Conservation (phyloP, 306 rosid genomes). For the Cicer bijugum region DNA sequence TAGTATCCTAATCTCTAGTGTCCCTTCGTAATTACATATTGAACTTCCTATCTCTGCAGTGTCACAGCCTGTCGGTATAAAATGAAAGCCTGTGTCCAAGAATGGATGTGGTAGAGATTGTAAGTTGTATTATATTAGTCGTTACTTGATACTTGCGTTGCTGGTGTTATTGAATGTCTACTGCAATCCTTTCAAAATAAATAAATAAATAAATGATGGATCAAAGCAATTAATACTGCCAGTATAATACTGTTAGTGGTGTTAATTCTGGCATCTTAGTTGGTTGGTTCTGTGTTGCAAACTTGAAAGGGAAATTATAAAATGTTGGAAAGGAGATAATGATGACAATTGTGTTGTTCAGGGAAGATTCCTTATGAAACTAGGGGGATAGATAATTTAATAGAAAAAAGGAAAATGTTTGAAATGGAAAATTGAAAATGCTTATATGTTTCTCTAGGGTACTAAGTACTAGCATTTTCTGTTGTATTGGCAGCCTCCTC, state of each 20-base stretch:
- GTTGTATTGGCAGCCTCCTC: constrained; percentile 69
- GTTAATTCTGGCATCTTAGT: constrained; percentile 9
- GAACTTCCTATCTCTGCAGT: not conserved
- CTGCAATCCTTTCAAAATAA: not conserved
- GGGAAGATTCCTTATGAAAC: constrained; percentile 24
- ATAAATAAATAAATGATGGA: constrained; percentile 14
- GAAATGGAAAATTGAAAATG: constrained; percentile 23
- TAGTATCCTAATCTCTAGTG: not conserved
- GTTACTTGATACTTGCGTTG: constrained; percentile 6
- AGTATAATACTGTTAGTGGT: not conserved
- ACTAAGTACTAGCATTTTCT: constrained; percentile 43
- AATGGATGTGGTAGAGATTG: not conserved
- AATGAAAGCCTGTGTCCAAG: not conserved
- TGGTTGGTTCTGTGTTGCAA: not conserved
- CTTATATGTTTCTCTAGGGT: not conserved
- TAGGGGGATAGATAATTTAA: not conserved
- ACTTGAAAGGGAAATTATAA: not conserved
- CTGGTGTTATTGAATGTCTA: constrained; percentile 4
- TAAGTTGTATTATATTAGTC: not conserved
- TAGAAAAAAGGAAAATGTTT: constrained; percentile 9
- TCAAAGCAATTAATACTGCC: not conserved
- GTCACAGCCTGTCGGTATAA: not conserved
- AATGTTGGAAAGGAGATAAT: not conserved
- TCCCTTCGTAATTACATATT: not conserved
- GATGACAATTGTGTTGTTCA: not conserved